These are phyloP conservation scores for Viola pubescens DNA, from an alignment of 441 rosid species.

Conservation along the genomic window DNA sequence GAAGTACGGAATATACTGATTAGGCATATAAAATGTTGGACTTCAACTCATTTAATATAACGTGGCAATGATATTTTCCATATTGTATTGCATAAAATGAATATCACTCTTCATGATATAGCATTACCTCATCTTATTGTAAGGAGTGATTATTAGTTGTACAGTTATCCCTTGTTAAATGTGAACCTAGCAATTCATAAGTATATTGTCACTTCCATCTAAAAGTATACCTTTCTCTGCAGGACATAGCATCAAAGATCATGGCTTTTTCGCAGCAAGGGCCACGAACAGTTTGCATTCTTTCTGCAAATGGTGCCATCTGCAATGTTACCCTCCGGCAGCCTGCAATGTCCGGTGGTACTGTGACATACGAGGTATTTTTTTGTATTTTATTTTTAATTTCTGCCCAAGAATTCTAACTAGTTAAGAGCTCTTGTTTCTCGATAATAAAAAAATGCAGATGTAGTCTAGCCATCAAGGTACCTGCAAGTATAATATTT, in stretches of 20 bases:
- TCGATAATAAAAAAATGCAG: neutral
- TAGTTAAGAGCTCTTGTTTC: neutral
- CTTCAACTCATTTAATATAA: too few species aligned
- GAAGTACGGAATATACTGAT: too few species aligned
- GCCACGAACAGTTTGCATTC: conserved; percentile 83
- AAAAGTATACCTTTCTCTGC: conserved; percentile 15
- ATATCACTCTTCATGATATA: too few species aligned
- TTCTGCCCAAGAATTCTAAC: neutral
- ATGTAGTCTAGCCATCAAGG: neutral
- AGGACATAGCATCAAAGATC: conserved; percentile 81
- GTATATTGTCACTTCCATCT: neutral
- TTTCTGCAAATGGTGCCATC: conserved; percentile 90
- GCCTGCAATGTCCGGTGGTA: conserved; percentile 46
- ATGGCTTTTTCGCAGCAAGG: conserved; percentile 80
- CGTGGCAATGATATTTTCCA: too few species aligned
- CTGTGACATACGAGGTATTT: conserved; percentile 70
- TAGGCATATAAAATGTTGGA: too few species aligned
- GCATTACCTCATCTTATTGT: too few species aligned
- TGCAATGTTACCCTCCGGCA: conserved; percentile 74
- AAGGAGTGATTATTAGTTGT: neutral
- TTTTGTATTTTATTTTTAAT: too few species aligned
- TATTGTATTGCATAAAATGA: too few species aligned
- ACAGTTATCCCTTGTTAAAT: neutral
- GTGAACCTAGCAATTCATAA: neutral
- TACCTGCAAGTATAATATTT: neutral